These are phyloP conservation scores for Lactarius indigo DNA, from an alignment of 768 basidiomycete genomes.

Conservation along the genomic window DNA sequence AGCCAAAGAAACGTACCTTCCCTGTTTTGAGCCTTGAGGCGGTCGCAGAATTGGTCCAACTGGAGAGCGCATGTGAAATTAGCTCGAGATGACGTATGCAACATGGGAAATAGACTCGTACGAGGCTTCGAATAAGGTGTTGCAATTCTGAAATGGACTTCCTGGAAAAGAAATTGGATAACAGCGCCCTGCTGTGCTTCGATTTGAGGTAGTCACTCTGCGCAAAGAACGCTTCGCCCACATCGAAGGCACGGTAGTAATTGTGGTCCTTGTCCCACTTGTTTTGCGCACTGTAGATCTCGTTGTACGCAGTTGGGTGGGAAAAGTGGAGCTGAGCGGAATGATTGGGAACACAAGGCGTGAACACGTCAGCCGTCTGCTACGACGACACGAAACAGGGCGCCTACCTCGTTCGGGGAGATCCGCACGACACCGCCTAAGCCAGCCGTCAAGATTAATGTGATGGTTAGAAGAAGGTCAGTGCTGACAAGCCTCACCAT, in stretches of 20 bases:
- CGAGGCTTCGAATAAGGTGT: slow-evolving; percentile 33
- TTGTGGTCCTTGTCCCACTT: slow-evolving; percentile 39
- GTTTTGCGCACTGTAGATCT: slow-evolving; percentile 19
- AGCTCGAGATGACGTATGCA: not conserved
- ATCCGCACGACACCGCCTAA: slow-evolving; percentile 19
- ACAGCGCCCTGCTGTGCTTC: slow-evolving; percentile 33
- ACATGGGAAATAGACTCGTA: slow-evolving; percentile 12
- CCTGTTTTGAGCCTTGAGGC: slow-evolving; percentile 11
- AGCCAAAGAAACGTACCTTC: not conserved
- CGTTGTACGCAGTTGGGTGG: slow-evolving; percentile 12
- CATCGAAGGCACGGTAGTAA: slow-evolving; percentile 40
- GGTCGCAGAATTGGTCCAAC: slow-evolving; percentile 34
- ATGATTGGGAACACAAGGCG: not conserved
- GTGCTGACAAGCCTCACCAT: not conserved
- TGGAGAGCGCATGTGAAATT: slow-evolving; percentile 19
- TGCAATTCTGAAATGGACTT: slow-evolving; percentile 39
- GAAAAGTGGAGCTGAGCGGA: slow-evolving; percentile 15
- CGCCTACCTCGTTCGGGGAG: slow-evolving; percentile 15
- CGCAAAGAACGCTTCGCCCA: slow-evolving; percentile 37
- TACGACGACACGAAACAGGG: not conserved
- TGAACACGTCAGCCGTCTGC: not conserved
- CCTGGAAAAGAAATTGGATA: slow-evolving; percentile 39
- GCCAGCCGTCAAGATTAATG: not conserved
- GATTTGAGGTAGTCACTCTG: slow-evolving; percentile 35
- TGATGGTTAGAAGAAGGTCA: not conserved